phyloP scores from a whole-genome alignment of 306 rosid species.

The Abrus pulchellus region DNA sequence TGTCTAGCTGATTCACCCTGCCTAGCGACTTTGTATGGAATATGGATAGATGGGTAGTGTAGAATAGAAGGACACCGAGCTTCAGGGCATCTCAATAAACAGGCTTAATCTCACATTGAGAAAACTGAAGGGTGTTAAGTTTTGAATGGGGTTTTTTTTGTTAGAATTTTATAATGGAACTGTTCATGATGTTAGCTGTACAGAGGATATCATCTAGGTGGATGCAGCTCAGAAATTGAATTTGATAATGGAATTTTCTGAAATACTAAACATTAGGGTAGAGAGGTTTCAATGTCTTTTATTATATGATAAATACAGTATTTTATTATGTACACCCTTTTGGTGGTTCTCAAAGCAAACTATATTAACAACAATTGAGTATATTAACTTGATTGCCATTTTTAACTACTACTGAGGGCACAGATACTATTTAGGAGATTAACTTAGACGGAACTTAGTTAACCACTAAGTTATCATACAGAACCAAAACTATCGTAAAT shows the following conservation, averaged over 20 bases:
- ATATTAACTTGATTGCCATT: neutral
- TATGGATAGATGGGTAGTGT: neutral
- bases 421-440: neutral
- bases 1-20: constrained; percentile 8
- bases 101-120: neutral
- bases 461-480: neutral
- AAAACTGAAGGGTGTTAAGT: neutral
- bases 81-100: neutral
- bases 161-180: no score
- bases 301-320: no score
- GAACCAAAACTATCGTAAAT: neutral
- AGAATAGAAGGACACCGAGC: neutral
- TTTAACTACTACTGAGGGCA: neutral
- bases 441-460: no score
- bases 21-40: no score
- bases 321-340: no score
- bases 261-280: neutral
- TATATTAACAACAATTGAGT: neutral
- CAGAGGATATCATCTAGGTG: neutral
- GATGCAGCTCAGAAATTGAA: neutral
- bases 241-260: constrained; percentile 8
- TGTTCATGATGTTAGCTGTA: neutral
- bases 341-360: no score
- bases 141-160: no score
- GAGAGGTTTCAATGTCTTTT: neutral